Base-by-base conservation (phyloP, 352 stramenopile species). In the Thalassiosira exigua region DNA sequence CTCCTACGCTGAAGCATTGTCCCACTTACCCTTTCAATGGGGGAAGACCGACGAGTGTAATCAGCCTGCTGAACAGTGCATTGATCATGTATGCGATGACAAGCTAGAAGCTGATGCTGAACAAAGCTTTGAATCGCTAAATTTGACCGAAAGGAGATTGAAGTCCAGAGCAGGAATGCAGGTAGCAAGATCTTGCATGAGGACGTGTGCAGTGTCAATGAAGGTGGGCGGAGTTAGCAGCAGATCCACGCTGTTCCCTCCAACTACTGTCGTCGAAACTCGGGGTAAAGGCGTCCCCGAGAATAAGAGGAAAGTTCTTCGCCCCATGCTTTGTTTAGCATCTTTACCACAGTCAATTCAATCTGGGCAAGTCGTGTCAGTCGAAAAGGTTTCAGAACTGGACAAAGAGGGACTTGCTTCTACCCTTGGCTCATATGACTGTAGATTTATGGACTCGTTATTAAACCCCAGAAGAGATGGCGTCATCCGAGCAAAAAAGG, bases 181-280 rank as follows among this genome's bases (percentile, higher is more conserved):
- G 29, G 60, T 83, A 14, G 69, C 79, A 24, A 33, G 59, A 54
- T 78, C 62, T 46, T 79, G 59, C 29, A 67, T 66, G 50, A 79
- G 53, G 32, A 82, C 75, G 66, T 81, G 69, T 48, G 69, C 74
- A 30, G 75, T 92, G 66, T 90, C 86, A 12, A 69, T 86, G 11
- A 87, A 82, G 60, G 69, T 90, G 9, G 61, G 56, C 29, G 65
- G 75, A 29, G 72, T 84, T 27, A 81, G 66, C 58, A 86, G 42
- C 24, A 61, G 80, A 76, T 59, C 65, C 53, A 75, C 68, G 12
- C 19, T 87, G 41, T 87, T 87, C 41, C 80, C 79, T 19, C 67
- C 26, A 54, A 66, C 64, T 30, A 30, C n/a, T 36, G 48, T 51
- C n/a, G 17, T 72, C 14, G 42, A 56, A 7, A 39, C 17, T 22